Evolutionary conservation across 2,329 filamentous ascomycete species (phyloP).

Genomic region (Penicillium sp.): DNA sequence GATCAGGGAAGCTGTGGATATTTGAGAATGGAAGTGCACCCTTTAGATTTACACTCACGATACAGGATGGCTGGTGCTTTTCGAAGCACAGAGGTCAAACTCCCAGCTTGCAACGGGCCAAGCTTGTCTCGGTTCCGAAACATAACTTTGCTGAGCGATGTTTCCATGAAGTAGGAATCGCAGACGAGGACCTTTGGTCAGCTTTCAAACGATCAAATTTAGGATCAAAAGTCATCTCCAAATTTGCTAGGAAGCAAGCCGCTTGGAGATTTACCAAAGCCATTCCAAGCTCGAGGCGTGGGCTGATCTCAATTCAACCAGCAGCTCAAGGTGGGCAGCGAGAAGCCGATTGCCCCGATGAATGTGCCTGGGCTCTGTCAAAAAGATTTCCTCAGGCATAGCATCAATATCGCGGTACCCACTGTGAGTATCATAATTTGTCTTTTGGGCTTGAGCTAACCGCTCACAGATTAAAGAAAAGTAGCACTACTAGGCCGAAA

Average conservation of each 20-base stretch:
- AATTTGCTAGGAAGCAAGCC: neutral
- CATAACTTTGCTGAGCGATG: no score
- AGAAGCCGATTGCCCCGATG: no score
- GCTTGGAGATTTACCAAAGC: neutral
- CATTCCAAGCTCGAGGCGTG: neutral
- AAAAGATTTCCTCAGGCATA: neutral
- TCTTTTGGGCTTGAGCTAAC: neutral
- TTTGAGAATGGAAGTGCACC: neutral
- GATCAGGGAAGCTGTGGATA: conserved; percentile 11
- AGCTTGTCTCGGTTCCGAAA: no score
- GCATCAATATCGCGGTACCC: neutral
- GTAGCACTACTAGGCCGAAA: neutral
- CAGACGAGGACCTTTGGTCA: no score
- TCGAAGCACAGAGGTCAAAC: no score
- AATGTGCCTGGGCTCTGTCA: neutral
- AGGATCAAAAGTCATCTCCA: no score
- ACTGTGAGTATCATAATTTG: no score
- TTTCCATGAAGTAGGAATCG: no score
- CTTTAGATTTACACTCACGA: neutral
- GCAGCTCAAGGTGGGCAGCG: neutral
- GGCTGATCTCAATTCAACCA: neutral
- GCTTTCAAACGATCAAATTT: no score
- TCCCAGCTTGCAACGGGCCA: no score
- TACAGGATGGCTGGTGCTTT: neutral
- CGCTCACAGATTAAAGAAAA: neutral